Evolutionary conservation across 768 basidiomycete genomes (phyloP).

Genomic region (Boletus rufocinnamomeus): DNA sequence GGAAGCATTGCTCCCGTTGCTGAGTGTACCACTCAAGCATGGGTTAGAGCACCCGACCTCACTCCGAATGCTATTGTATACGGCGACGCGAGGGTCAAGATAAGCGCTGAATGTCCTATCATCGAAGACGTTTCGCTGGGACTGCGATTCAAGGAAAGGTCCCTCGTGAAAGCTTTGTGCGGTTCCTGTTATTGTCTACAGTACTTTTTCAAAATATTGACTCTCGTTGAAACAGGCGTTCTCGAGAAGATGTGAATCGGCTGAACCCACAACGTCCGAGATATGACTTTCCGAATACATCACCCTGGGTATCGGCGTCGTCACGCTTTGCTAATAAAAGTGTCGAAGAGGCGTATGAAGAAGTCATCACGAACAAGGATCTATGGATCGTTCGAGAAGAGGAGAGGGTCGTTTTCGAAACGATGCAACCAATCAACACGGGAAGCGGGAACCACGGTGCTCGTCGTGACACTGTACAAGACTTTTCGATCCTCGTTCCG

Average conservation of each 20-base stretch:
- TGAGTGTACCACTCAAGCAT: slow-evolving; percentile 12
- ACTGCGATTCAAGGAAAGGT: slow-evolving; percentile 24
- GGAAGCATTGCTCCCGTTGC: background rate
- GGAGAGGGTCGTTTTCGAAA: background rate
- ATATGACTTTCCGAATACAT: background rate
- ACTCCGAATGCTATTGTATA: slow-evolving; percentile 11
- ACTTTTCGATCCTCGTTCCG: background rate
- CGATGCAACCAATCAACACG: background rate
- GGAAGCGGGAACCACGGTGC: background rate
- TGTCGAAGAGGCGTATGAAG: background rate
- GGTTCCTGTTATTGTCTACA: background rate
- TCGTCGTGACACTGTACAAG: background rate
- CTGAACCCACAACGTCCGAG: background rate
- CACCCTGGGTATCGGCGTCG: background rate
- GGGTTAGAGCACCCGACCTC: slow-evolving; percentile 26
- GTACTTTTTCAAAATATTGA: background rate
- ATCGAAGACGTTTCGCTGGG: slow-evolving; percentile 11
- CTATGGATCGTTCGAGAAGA: background rate
- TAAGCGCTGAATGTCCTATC: slow-evolving; percentile 17
- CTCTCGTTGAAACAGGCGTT: background rate
- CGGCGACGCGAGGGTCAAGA: slow-evolving; percentile 17
- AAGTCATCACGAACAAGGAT: background rate
- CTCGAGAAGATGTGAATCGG: background rate
- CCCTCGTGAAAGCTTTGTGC: slow-evolving; percentile 18
- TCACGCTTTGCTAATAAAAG: background rate